Conservation (phyloP, 352 stramenopile genomes). For the Elongisporangium prolatum region DNA sequence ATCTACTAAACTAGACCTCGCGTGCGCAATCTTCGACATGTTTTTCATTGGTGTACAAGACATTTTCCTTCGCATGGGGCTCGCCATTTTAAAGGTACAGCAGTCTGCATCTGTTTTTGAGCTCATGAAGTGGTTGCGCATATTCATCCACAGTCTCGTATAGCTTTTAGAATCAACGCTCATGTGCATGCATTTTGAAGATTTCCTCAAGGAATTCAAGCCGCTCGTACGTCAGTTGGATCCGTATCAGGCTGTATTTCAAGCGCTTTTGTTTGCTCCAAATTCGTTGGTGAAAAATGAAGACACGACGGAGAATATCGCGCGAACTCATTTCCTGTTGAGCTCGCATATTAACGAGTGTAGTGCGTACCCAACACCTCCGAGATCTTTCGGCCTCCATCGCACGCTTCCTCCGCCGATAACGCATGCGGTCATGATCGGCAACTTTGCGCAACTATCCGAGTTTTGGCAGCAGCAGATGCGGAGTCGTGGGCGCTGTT, state of each 20-base stretch:
- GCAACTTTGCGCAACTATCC: constrained; percentile 32
- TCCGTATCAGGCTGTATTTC: constrained; percentile 67
- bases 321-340: constrained; percentile 38
- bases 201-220: constrained; percentile 84
- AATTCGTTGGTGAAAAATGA: constrained; percentile 43
- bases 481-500: neutral
- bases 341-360: constrained; percentile 23
- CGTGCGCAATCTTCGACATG: constrained; percentile 80
- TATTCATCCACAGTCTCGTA: neutral
- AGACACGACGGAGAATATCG: constrained; percentile 57
- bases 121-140: neutral
- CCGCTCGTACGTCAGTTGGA: constrained; percentile 64
- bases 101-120: neutral
- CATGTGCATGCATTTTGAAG: constrained; percentile 82
- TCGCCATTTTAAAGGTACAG: constrained; percentile 69
- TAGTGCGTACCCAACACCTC: constrained; percentile 15
- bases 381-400: constrained; percentile 49
- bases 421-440: constrained; percentile 27
- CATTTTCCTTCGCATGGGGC: constrained; percentile 73
- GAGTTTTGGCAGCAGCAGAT: constrained; percentile 47
- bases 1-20: constrained; percentile 76
- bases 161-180: constrained; percentile 65
- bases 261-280: constrained; percentile 46
- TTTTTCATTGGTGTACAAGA: constrained; percentile 79
- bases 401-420: constrained; percentile 58